Evolutionary conservation across 2,329 filamentous ascomycete genomes (phyloP).

Genomic region (Talaromyces islandicus): DNA sequence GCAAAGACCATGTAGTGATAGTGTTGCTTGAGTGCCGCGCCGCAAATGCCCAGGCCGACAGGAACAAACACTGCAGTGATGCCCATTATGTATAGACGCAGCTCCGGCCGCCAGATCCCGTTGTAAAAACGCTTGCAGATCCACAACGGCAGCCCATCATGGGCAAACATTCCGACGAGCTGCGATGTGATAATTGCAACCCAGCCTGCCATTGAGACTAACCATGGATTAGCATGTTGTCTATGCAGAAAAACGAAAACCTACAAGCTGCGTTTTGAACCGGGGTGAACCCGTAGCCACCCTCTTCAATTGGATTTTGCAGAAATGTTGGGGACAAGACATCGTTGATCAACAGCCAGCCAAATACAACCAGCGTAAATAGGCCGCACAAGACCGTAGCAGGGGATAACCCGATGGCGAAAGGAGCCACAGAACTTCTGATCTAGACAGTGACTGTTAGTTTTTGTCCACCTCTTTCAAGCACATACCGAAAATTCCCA

Average conservation of each 20-base stretch:
- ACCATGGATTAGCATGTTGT: background rate
- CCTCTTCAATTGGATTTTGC: constrained; percentile 11
- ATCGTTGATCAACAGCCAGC: constrained; percentile 18
- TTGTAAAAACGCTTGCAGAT: constrained; percentile 13
- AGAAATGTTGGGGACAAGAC: constrained; percentile 14
- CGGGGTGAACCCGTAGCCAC: constrained; percentile 16
- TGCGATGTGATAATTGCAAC: constrained; percentile 14
- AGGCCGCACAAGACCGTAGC: constrained; percentile 26
- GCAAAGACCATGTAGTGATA: constrained; percentile 8
- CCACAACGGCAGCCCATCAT: constrained; percentile 16
- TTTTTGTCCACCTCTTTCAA: background rate
- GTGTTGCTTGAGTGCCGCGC: constrained; percentile 6
- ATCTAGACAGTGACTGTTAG: background rate
- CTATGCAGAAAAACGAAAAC: too few relatives aligned
- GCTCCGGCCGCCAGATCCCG: constrained; percentile 35
- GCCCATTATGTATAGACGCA: constrained; percentile 15
- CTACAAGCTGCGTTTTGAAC: constrained; percentile 11
- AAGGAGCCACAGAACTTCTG: constrained; percentile 5
- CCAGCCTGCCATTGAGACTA: constrained; percentile 21
- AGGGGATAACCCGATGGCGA: constrained; percentile 18
- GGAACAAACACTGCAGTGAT: constrained; percentile 2
- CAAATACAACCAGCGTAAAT: constrained; percentile 23
- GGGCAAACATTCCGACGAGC: constrained; percentile 15
- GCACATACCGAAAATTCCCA: too few relatives aligned
- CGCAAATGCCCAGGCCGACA: constrained; percentile 5